These are phyloP conservation scores for Camellia sinensis DNA, from an alignment of 148 eudicot genomes.

Conservation along the genomic window DNA sequence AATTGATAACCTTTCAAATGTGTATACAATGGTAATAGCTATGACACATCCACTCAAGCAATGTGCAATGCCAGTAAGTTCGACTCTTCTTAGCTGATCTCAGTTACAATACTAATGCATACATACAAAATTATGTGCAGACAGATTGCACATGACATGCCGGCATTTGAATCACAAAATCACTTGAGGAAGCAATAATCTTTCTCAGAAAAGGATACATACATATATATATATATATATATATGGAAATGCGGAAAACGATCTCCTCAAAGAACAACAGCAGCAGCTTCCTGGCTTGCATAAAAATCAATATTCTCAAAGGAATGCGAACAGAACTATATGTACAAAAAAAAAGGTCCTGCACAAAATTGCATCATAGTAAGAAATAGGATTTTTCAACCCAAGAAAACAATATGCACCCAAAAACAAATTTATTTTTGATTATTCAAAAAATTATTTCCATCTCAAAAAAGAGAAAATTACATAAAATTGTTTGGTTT, in stretches of 20 bases:
- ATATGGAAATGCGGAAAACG: conserved; percentile 1
- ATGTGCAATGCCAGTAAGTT: not conserved
- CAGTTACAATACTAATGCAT: not conserved
- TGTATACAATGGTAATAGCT: no score
- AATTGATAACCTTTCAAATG: no score
- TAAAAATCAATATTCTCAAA: not conserved
- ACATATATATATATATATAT: no score
- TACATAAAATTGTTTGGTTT: not conserved
- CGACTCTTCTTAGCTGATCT: not conserved
- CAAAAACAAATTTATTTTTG: no score
- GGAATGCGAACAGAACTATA: conserved; percentile 10
- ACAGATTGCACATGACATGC: not conserved
- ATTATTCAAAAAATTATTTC: no score
- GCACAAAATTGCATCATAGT: conserved; percentile 18
- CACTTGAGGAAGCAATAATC: not conserved
- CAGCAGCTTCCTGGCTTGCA: conserved; percentile 20
- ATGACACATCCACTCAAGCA: not conserved
- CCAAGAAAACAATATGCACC: conserved; percentile 1
- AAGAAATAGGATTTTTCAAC: conserved; percentile 1
- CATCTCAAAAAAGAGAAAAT: not conserved
- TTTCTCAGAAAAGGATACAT: not conserved
- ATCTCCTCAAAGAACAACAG: conserved; percentile 7
- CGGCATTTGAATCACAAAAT: conserved; percentile 5
- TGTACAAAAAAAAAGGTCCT: conserved; percentile 34
- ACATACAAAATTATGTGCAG: conserved; percentile 11